These are phyloP conservation scores for Glycyrrhiza uralensis DNA, from an alignment of 306 rosid species.

Conservation along the genomic window DNA sequence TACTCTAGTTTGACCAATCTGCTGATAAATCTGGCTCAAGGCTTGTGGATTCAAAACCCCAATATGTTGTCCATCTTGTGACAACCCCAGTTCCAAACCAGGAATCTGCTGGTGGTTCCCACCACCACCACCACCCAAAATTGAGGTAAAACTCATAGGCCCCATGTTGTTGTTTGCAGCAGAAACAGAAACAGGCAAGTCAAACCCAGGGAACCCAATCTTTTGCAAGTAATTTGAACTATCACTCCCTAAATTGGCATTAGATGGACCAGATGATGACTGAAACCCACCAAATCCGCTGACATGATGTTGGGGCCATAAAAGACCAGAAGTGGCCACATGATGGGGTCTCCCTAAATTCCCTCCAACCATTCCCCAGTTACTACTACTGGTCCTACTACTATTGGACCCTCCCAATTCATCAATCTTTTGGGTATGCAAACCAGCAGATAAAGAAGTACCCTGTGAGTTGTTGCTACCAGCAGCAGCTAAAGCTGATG, in stretches of 20 bases:
- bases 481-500: slow-evolving; percentile 79
- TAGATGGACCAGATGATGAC: slow-evolving; percentile 57
- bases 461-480: slow-evolving; percentile 57
- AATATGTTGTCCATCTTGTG: slow-evolving; percentile 86
- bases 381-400: slow-evolving; percentile 75
- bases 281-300: slow-evolving; percentile 74
- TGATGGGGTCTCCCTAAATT: slow-evolving; percentile 82
- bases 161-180: slow-evolving; percentile 55
- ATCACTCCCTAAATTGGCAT: slow-evolving; percentile 46
- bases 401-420: slow-evolving; percentile 63
- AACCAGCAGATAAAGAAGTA: slow-evolving; percentile 60
- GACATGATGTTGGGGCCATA: slow-evolving; percentile 61
- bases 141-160: slow-evolving; percentile 89
- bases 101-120: slow-evolving; percentile 61
- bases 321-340: slow-evolving; percentile 52
- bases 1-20: slow-evolving; percentile 81
- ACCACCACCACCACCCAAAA: slow-evolving; percentile 73
- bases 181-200: no score
- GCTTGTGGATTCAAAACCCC: slow-evolving; percentile 87
- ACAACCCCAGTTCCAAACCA: slow-evolving; percentile 87
- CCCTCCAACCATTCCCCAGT: slow-evolving; percentile 75
- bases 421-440: slow-evolving; percentile 66
- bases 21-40: slow-evolving; percentile 89
- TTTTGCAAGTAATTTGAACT: slow-evolving; percentile 74
- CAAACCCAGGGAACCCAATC: slow-evolving; percentile 79